Evolutionary conservation across 2,329 filamentous ascomycete species (phyloP).

Genomic region (Ascochyta koolunga): DNA sequence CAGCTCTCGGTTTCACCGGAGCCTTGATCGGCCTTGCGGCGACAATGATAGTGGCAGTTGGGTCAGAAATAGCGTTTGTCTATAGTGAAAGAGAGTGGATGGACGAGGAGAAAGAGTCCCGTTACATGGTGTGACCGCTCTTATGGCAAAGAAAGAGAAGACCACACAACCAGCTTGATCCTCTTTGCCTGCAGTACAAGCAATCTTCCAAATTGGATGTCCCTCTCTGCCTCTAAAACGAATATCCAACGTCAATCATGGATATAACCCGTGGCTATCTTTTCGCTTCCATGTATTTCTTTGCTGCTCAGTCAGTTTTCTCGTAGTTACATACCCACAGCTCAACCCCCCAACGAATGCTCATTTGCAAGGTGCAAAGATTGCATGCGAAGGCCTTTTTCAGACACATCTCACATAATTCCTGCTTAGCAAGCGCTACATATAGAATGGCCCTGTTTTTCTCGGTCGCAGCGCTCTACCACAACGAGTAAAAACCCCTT

Average conservation of each 20-base stretch:
- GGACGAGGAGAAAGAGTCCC: background rate
- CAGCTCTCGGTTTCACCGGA: conserved; percentile 1
- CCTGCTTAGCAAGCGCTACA: background rate
- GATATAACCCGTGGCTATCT: background rate
- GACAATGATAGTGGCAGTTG: background rate
- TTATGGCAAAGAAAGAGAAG: background rate
- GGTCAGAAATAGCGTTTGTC: conserved; percentile 3
- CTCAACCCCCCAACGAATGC: background rate
- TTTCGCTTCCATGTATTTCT: no score
- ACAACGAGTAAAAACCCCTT: background rate
- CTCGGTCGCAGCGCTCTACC: background rate
- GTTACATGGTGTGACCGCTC: conserved; percentile 3
- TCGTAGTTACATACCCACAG: background rate
- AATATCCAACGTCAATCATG: no score
- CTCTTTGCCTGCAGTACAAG: background rate
- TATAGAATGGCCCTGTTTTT: background rate
- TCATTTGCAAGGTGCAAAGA: background rate
- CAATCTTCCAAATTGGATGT: no score
- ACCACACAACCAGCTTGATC: background rate
- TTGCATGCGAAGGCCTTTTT: background rate
- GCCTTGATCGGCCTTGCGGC: conserved; percentile 4
- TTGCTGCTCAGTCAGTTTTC: background rate
- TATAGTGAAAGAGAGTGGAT: background rate
- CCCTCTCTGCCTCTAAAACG: no score
- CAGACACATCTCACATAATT: background rate